phyloP scores from a whole-genome alignment of 2,329 filamentous ascomycete species.

The Hypoxylon sp. region DNA sequence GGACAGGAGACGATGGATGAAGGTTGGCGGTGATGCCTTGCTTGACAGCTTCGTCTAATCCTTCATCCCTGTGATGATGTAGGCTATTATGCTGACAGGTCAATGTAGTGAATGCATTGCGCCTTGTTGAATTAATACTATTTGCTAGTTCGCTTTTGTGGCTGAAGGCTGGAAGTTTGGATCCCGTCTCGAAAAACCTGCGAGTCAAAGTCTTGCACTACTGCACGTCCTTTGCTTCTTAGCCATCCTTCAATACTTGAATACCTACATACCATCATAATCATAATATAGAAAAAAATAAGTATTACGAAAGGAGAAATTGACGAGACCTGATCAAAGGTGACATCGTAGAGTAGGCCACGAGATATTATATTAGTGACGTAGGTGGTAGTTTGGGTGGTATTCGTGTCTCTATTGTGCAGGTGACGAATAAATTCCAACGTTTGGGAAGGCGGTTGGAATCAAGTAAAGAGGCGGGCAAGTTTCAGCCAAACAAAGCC shows the following conservation, averaged over 20 bases:
- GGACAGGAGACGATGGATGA: neutral
- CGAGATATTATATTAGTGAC: conserved; percentile 37
- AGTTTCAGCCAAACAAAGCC: conserved; percentile 21
- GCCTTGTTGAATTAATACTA: conserved; percentile 36
- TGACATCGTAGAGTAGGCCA: conserved; percentile 22
- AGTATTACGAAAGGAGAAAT: neutral
- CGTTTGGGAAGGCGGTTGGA: conserved; percentile 7
- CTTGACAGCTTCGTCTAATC: conserved; percentile 23
- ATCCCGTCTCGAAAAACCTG: conserved; percentile 29
- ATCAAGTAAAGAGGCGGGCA: conserved; percentile 13
- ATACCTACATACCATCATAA: neutral
- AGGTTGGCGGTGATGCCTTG: conserved; percentile 17
- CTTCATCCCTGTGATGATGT: conserved; percentile 36
- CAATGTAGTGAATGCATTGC: conserved; percentile 30
- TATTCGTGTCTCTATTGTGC: conserved; percentile 21
- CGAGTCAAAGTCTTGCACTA: conserved; percentile 20
- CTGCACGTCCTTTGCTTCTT: conserved; percentile 7
- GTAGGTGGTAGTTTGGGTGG: conserved; percentile 30
- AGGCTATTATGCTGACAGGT: conserved; percentile 31
- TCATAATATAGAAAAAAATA: neutral
- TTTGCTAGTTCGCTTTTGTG: conserved; percentile 40
- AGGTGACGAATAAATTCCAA: conserved; percentile 22
- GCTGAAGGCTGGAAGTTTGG: conserved; percentile 33
- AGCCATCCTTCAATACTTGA: neutral
- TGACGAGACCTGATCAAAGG: conserved; percentile 9